Evolutionary conservation across 805 yeast genomes (phyloP), one percentile per base, ranked within the genome.

Genomic region (Yarrowia keelungensis): DNA sequence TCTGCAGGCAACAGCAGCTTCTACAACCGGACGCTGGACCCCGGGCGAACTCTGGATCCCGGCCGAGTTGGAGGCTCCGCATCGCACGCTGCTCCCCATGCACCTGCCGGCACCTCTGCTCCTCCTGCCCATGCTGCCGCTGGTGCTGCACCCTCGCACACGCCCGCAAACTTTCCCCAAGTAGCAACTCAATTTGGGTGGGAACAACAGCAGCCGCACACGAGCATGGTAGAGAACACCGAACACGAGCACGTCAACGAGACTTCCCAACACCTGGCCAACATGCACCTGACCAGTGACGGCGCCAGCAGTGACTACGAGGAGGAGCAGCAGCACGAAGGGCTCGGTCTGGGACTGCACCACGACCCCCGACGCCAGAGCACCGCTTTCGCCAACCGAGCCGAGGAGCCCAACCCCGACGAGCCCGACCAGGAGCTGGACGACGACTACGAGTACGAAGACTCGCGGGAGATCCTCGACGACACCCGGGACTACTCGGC

Each of bases 101-200:
- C 45, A 36, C 59, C 45, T 53, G 59, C 45, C 8, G 59, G 22
- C 22, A 19, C 46, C 46, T 19, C 43, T 38, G 43, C 58, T 35
- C 53, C 58, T 35, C 53, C 53, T 49, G 53, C 56, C 36, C 32
- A 11, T 38, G 38, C 59, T 35, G 22, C 59, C 45, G 16, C 47
- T 22, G 47, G 11, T 26, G 47, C 39, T 56, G 39, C 62, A 26
- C 26, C 62, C 62, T 41, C 47, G 39, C 47, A 26, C 47, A 41
- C 62, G 62, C 62, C 62, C 62, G 62, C 62, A 56, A 56, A 56
- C 62, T 56, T 56, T 56, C 62, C 62, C 62, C 62, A 56, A 56
- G 62, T 56, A 56, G 62, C 62, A 56, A 56, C 62, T 56, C 47
- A 56, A 56, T 56, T 56, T 42, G 62, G 47, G 39, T 56, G 62